These are phyloP conservation scores for Chlorophyllum brunneum DNA, from an alignment of 768 basidiomycete species.

Conservation along the genomic window DNA sequence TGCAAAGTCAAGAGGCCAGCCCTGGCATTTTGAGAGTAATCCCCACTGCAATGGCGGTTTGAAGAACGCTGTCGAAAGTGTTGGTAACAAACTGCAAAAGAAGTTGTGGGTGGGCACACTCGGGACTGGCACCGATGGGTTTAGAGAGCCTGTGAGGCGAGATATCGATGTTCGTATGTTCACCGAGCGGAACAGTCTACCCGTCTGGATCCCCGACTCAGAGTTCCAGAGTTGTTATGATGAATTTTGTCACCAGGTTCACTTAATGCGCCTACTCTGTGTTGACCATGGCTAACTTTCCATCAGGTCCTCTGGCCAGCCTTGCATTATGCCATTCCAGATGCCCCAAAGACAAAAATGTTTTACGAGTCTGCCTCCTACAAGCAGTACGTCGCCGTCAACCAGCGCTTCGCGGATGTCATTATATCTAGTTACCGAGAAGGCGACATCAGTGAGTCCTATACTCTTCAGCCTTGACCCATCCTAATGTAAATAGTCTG, in stretches of 20 bases:
- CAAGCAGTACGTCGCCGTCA: slow-evolving; percentile 85
- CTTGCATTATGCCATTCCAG: slow-evolving; percentile 82
- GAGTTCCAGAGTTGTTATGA: slow-evolving; percentile 82
- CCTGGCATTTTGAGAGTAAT: slow-evolving; percentile 52
- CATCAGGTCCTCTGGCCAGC: slow-evolving; percentile 76
- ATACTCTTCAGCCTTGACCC: neutral
- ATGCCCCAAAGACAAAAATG: slow-evolving; percentile 79
- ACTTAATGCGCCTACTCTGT: slow-evolving; percentile 20
- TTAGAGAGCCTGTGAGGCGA: slow-evolving; percentile 49
- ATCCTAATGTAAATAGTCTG: slow-evolving; percentile 39
- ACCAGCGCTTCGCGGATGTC: slow-evolving; percentile 83
- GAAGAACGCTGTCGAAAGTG: slow-evolving; percentile 75
- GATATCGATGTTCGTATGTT: slow-evolving; percentile 53
- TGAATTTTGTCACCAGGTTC: slow-evolving; percentile 80
- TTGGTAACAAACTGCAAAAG: slow-evolving; percentile 47
- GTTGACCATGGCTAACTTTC: slow-evolving; percentile 17
- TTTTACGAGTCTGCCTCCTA: slow-evolving; percentile 80
- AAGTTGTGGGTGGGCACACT: slow-evolving; percentile 70
- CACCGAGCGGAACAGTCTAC: slow-evolving; percentile 31
- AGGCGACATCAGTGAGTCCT: slow-evolving; percentile 67
- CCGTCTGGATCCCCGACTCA: slow-evolving; percentile 80
- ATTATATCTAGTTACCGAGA: slow-evolving; percentile 80
- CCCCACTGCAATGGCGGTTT: slow-evolving; percentile 80
- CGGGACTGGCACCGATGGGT: slow-evolving; percentile 65
- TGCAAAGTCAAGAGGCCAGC: slow-evolving; percentile 18